Percentiles rank a stretch among this genome's conserved stretches.
phyloP scores from a whole-genome alignment of 2,329 filamentous ascomycete species.

The Stemphylium beticola region DNA sequence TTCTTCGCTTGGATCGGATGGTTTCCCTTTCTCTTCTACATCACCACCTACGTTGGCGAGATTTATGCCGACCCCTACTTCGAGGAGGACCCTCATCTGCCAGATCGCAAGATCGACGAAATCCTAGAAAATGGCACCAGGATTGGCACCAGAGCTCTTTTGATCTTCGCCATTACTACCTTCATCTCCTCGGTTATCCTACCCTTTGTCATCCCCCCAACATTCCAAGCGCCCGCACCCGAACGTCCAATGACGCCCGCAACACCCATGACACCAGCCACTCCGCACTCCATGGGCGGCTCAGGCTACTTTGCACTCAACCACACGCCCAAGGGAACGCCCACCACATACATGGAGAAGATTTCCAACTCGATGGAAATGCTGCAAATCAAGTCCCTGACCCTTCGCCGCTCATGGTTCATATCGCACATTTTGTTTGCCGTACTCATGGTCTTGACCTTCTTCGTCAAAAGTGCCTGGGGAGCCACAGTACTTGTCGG shows the following conservation, averaged over 20 bases:
- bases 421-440: conserved; percentile 84
- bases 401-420: conserved; percentile 87
- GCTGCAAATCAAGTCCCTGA: conserved; percentile 80
- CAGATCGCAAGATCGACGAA: conserved; percentile 74
- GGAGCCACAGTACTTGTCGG: conserved; percentile 79
- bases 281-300: conserved; percentile 40
- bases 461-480: conserved; percentile 74
- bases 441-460: conserved; percentile 79
- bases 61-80: conserved; percentile 89
- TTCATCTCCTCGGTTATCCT: conserved; percentile 81
- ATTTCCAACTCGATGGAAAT: conserved; percentile 57
- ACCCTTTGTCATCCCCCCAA: conserved; percentile 83
- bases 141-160: conserved; percentile 84
- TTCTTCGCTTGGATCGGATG: conserved; percentile 89
- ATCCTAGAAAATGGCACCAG: conserved; percentile 86
- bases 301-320: conserved; percentile 44
- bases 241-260: conserved; percentile 49
- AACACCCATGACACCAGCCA: conserved; percentile 46
- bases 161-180: conserved; percentile 87
- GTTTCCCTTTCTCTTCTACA: conserved; percentile 96
- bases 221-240: conserved; percentile 63
- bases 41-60: conserved; percentile 90
- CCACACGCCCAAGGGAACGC: conserved; percentile 22
- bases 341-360: conserved; percentile 32
- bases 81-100: conserved; percentile 76